Percentiles rank a stretch among this genome's conserved stretches.
These are phyloP conservation scores for Boletellus deceptivus DNA, from an alignment of 1,284 basidiomycete genomes.

Conservation along the genomic window DNA sequence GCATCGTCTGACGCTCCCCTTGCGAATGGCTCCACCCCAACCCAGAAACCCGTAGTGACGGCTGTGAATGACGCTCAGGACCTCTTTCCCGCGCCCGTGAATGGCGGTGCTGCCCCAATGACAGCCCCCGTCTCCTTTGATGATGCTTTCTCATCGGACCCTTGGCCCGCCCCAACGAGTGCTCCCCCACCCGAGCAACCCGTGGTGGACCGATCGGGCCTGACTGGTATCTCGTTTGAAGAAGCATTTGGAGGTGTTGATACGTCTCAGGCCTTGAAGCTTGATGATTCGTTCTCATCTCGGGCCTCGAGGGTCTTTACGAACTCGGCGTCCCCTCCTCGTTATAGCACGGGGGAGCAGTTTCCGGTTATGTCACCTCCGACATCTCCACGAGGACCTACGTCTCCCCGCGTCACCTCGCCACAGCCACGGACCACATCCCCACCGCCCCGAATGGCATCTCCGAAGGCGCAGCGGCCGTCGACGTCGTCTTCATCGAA, in stretches of 20 bases:
- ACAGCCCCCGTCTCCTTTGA: conserved; percentile 44
- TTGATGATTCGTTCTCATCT: conserved; percentile 37
- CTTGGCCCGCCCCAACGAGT: conserved; percentile 12
- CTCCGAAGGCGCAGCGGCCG: conserved; percentile 52
- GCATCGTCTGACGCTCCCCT: conserved; percentile 12
- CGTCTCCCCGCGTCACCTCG: conserved; percentile 34
- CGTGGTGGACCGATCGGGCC: conserved; percentile 13
- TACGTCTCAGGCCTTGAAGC: conserved; percentile 40
- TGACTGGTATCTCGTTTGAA: conserved; percentile 49
- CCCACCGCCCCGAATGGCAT: conserved; percentile 51
- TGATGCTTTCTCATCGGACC: conserved; percentile 44
- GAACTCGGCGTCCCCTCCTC: conserved; percentile 29
- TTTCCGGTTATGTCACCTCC: conserved; percentile 35
- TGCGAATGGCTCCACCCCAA: conserved; percentile 15
- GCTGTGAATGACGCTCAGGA: conserved; percentile 20
- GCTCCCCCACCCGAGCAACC: conserved; percentile 19
- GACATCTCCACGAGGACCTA: conserved; percentile 32
- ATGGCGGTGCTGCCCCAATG: conserved; percentile 7
- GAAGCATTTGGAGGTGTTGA: conserved; percentile 58
- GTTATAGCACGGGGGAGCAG: conserved; percentile 19
- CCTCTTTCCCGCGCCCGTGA: conserved; percentile 14
- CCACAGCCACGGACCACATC: conserved; percentile 47
- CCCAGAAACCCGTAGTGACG: conserved; percentile 16
- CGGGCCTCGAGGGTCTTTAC: conserved; percentile 28
- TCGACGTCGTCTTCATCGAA: conserved; percentile 54